These are phyloP conservation scores for Globisporangium okanoganense DNA, from an alignment of 352 stramenopile genomes.

Conservation along the genomic window DNA sequence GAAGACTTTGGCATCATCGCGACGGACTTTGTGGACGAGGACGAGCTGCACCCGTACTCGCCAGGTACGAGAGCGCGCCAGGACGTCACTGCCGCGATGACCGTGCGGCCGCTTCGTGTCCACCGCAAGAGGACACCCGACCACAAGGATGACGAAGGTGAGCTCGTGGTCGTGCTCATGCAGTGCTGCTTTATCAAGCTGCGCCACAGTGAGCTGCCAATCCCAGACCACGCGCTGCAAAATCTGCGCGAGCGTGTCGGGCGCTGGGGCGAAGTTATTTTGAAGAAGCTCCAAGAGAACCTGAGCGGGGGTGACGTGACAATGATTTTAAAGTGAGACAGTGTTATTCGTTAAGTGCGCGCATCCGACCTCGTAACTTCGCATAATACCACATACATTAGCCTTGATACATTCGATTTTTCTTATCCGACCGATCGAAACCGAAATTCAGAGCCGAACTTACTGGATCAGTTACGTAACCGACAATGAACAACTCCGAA, in stretches of 20 bases:
- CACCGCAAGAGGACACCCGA: not conserved
- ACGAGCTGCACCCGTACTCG: constrained; percentile 40
- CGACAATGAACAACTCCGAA: too few species aligned
- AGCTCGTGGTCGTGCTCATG: constrained; percentile 26
- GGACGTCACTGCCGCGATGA: constrained; percentile 20
- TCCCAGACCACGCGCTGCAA: not conserved
- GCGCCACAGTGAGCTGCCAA: not conserved
- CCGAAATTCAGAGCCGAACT: too few species aligned
- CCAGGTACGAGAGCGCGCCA: constrained; percentile 22
- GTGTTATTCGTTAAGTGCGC: too few species aligned
- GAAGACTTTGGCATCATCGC: constrained; percentile 26
- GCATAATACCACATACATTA: too few species aligned
- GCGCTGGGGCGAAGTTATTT: not conserved
- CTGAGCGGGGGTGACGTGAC: too few species aligned
- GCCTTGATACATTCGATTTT: too few species aligned
- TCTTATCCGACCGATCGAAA: too few species aligned
- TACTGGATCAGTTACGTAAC: too few species aligned
- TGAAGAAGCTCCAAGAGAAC: not conserved
- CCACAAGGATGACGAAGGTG: constrained; percentile 7
- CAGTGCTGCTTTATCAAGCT: not conserved
- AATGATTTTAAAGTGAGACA: too few species aligned
- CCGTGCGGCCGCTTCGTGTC: constrained; percentile 16
- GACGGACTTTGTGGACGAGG: constrained; percentile 38
- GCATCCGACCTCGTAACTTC: not conserved
- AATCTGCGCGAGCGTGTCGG: not conserved